Percentiles rank a stretch among this genome's conserved stretches.
Evolutionary conservation across 306 rosid species (phyloP).

Genomic region (Rosa lucieae): DNA sequence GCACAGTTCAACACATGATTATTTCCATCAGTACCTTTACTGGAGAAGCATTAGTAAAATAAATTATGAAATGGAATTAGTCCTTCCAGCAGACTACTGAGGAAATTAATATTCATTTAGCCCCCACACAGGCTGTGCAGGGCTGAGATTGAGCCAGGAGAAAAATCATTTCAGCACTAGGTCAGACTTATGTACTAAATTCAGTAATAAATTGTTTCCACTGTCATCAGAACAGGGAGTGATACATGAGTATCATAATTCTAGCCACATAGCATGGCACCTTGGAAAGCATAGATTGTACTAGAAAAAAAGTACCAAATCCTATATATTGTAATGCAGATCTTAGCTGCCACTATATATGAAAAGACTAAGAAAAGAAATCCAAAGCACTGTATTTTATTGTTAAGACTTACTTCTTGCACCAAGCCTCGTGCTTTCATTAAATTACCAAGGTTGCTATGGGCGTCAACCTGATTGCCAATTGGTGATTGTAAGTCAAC

Average conservation of each 20-base stretch:
- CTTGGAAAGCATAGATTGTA: constrained; percentile 5
- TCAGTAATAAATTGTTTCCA: constrained; percentile 22
- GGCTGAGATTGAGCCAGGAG: constrained; percentile 28
- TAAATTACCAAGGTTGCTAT: constrained; percentile 64
- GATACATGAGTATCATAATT: constrained; percentile 20
- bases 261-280: constrained; percentile 18
- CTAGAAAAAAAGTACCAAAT: neutral
- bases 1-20: constrained; percentile 80
- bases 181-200: constrained; percentile 10
- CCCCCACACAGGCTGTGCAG: constrained; percentile 25
- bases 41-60: constrained; percentile 52
- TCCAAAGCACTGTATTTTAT: neutral
- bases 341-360: constrained; percentile 10
- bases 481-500: constrained; percentile 7
- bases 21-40: constrained; percentile 72
- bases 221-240: constrained; percentile 19
- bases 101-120: neutral
- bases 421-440: constrained; percentile 70
- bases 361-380: neutral
- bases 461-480: constrained; percentile 59
- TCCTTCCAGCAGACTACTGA: constrained; percentile 36
- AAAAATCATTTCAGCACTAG: constrained; percentile 22
- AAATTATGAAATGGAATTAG: constrained; percentile 47
- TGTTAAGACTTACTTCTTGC: constrained; percentile 73
- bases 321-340: constrained; percentile 10